These are phyloP conservation scores for Candida tallmaniae DNA, from an alignment of 805 yeast genomes.

Conservation along the genomic window DNA sequence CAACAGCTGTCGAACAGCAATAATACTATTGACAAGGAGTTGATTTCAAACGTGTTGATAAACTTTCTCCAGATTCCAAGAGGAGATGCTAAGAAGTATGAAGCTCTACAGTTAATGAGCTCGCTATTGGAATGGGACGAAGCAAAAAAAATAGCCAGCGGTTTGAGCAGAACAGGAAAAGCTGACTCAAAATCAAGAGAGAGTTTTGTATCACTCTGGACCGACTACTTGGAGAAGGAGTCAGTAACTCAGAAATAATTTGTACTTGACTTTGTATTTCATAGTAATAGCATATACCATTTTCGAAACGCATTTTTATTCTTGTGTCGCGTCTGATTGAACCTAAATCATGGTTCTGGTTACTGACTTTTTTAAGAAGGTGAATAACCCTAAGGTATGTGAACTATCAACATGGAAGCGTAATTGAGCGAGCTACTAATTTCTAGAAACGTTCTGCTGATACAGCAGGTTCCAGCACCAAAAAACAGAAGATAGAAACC, in stretches of 20 bases:
- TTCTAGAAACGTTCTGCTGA: too few relatives aligned
- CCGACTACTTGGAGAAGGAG: slow-evolving; percentile 74
- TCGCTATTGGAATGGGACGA: slow-evolving; percentile 89
- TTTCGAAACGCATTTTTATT: too few relatives aligned
- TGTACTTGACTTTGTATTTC: too few relatives aligned
- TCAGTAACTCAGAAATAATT: too few relatives aligned
- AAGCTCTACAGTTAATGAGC: slow-evolving; percentile 79
- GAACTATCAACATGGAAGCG: too few relatives aligned
- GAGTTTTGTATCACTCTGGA: slow-evolving; percentile 72
- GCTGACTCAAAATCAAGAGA: slow-evolving; percentile 27
- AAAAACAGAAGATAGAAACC: neutral
- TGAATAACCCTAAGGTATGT: slow-evolving; percentile 5
- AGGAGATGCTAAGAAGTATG: slow-evolving; percentile 92
- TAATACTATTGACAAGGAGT: slow-evolving; percentile 79
- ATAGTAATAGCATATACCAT: too few relatives aligned
- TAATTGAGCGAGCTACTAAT: too few relatives aligned
- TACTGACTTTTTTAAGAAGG: slow-evolving; percentile 13
- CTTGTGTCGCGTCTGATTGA: too few relatives aligned
- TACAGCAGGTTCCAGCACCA: too few relatives aligned
- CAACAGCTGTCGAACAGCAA: slow-evolving; percentile 58
- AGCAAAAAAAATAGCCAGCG: slow-evolving; percentile 69
- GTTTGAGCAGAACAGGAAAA: slow-evolving; percentile 37
- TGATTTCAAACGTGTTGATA: slow-evolving; percentile 79
- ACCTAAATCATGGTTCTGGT: slow-evolving; percentile 14
- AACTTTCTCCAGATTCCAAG: slow-evolving; percentile 85